Conservation (phyloP, 2,329 filamentous ascomycete genomes). For the Thielaviopsis euricoi region DNA sequence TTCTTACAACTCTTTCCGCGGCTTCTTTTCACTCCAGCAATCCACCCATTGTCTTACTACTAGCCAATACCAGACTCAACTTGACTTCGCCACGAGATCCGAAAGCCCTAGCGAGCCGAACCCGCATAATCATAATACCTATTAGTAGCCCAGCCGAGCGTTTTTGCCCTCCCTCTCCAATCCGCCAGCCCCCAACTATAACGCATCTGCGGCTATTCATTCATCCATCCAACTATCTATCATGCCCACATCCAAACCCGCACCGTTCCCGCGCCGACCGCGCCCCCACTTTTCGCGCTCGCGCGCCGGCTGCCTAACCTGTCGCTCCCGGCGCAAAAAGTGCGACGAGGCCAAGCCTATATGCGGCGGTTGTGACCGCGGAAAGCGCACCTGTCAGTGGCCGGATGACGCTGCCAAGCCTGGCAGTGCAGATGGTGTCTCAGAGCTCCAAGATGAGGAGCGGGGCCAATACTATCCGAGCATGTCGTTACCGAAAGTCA, state of each 20-base stretch:
- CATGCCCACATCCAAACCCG: conserved; percentile 7
- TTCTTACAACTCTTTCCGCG: neutral
- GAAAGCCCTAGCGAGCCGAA: too few species aligned
- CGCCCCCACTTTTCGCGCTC: conserved; percentile 10
- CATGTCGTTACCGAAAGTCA: neutral
- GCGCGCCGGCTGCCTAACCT: conserved; percentile 25
- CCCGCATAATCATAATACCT: too few species aligned
- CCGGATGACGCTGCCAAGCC: conserved; percentile 10
- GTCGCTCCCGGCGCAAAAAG: conserved; percentile 30
- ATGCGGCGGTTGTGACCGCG: conserved; percentile 22
- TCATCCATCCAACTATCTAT: conserved; percentile 7
- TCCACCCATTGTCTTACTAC: too few species aligned
- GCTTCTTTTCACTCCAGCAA: neutral
- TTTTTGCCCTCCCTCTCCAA: neutral
- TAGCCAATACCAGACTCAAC: too few species aligned
- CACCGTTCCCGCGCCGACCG: conserved; percentile 5
- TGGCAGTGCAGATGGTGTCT: neutral
- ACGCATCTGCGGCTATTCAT: too few species aligned
- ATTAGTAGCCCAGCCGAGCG: too few species aligned
- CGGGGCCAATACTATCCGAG: neutral
- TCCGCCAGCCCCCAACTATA: too few species aligned
- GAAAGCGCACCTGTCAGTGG: conserved; percentile 15
- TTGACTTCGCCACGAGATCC: too few species aligned
- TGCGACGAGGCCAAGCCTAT: conserved; percentile 29
- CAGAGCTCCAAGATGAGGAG: neutral